These are phyloP conservation scores for Fraxinus floribunda DNA, from an alignment of 305 asterid species.

Conservation along the genomic window DNA sequence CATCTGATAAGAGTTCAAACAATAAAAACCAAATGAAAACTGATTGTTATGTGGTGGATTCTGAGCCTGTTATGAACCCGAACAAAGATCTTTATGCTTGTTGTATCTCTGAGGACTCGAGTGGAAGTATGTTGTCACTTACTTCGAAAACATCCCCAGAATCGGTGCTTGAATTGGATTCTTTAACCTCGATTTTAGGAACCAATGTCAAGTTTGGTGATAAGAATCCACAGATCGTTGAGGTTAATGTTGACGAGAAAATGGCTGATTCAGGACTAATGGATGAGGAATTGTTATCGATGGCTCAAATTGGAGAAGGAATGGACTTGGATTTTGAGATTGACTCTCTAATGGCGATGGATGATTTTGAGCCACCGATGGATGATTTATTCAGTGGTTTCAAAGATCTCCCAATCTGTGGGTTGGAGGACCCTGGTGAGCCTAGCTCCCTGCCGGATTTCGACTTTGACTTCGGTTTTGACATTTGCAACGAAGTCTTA, in stretches of 20 bases:
- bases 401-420: conserved; percentile 41
- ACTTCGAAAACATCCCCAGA: conserved; percentile 46
- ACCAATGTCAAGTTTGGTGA: not conserved
- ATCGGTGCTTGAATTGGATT: conserved; percentile 49
- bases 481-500: conserved; percentile 37
- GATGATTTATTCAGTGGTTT: conserved; percentile 44
- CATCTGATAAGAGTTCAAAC: conserved; percentile 7
- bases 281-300: conserved; percentile 32
- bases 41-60: conserved; percentile 14
- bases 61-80: not conserved
- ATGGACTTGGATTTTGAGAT: conserved; percentile 57
- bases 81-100: not conserved
- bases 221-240: not conserved
- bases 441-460: conserved; percentile 43
- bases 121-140: conserved; percentile 42
- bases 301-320: conserved; percentile 47
- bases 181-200: conserved; percentile 24
- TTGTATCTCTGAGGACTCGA: conserved; percentile 36
- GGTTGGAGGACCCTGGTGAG: conserved; percentile 31
- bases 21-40: not conserved
- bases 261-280: conserved; percentile 12
- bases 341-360: conserved; percentile 21
- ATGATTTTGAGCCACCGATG: conserved; percentile 23
- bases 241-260: conserved; percentile 18
- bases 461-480: conserved; percentile 56